Conservation (phyloP, 2,329 filamentous ascomycete species). For the Trematosphaeria pertusa region DNA sequence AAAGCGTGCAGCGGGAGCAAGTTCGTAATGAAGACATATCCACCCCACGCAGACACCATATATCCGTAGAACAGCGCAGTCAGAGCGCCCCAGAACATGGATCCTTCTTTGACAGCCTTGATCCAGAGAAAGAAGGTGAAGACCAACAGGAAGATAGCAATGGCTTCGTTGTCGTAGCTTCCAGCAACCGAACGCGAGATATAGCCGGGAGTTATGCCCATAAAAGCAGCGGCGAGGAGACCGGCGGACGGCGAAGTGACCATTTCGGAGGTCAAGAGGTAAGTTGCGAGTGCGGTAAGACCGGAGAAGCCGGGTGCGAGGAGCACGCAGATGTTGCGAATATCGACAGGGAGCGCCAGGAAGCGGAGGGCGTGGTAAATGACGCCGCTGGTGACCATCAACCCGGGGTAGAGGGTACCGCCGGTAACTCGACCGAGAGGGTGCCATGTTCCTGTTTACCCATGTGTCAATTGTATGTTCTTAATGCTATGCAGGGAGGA, state of each 20-base stretch:
- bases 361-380: constrained; percentile 95
- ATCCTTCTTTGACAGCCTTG: constrained; percentile 95
- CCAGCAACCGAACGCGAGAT: constrained; percentile 97
- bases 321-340: constrained; percentile 97
- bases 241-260: constrained; percentile 92
- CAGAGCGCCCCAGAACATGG: constrained; percentile 93
- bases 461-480: constrained; percentile 20
- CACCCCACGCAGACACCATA: constrained; percentile 99
- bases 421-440: constrained; percentile 97
- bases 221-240: constrained; percentile 91
- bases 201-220: constrained; percentile 97
- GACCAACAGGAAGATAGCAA: constrained; percentile 97
- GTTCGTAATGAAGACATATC: constrained; percentile 99
- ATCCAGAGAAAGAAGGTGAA: constrained; percentile 99
- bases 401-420: constrained; percentile 95
- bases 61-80: constrained; percentile 98
- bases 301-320: constrained; percentile 95
- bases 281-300: constrained; percentile 88
- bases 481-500: background rate
- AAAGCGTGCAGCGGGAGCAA: constrained; percentile 93
- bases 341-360: constrained; percentile 91
- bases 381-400: constrained; percentile 98
- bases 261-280: constrained; percentile 97
- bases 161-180: constrained; percentile 99
- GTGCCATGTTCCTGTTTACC: constrained; percentile 83